Evolutionary conservation across 192 early-diverging fungal genomes (phyloP), one percentile per base, ranked within the genome.

Genomic region (Phycomyces blakesleeanus): DNA sequence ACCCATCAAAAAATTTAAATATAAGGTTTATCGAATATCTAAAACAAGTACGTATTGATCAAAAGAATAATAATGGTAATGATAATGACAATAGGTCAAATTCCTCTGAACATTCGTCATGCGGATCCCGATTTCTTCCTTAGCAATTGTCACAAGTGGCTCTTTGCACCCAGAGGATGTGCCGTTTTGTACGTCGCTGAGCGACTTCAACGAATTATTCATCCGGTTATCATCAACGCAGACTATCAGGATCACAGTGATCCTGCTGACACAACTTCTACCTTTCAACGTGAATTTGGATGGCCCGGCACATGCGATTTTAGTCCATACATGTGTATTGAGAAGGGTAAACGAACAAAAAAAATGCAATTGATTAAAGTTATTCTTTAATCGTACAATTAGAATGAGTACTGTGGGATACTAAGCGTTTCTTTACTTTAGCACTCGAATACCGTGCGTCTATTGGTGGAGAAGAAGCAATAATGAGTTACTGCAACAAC

Each of bases 131-230:
- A 91, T 59, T 91, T 86, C 55, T 85, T 82, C 54, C 80, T 85
- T n/a, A 78, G 80, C 41, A 86, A 86, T 64, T 78, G 75, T 58
- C 87, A 89, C 71, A 89, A 89, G 75, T 89, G 87, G 87, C 42
- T 87, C 12, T 86, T 65, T 74, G 76, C 76, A 54, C 77, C 78
- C 34, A 74, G 79, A 24, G 74, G 83, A 12, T 72, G 75, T 3
- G 81, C 84, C 7, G 64, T 83, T 9, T 60, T 89, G 6, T 87
- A 85, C 58, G 76, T 83, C n/a, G 57, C 75, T 21, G 72, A 72
- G 61, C 60, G 71, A 51, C 66, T 83, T 24, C 83, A 89, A 38
- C 62, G 72, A 15, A 24, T 70, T 9, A 61, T 84, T 21, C 83
- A 80, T 61, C 81, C 76, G 5, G 51, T 72, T 1, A 47, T 77